These are phyloP conservation scores for Pyropia haitanensis DNA, from an alignment of 23 red algal species.

Conservation along the genomic window DNA sequence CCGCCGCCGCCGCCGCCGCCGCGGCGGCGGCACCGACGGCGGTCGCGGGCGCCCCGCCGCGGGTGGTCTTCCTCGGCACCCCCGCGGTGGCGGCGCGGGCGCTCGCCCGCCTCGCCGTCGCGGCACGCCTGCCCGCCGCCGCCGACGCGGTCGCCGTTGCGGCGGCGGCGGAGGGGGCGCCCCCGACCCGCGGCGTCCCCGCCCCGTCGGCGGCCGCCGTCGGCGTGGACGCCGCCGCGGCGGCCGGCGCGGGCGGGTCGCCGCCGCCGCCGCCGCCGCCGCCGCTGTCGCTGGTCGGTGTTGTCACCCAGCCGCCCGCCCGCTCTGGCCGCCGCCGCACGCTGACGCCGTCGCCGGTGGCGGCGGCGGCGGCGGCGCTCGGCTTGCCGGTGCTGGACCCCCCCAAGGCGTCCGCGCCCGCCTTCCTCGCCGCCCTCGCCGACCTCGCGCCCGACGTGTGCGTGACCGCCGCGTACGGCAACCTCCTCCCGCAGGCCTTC, in stretches of 20 bases:
- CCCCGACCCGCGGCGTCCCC: conserved; percentile 16
- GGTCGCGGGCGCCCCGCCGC: neutral
- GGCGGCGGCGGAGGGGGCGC: too few species aligned
- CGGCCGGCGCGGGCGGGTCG: too few species aligned
- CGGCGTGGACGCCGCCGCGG: conserved; percentile 7
- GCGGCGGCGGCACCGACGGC: too few species aligned
- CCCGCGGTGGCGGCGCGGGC: conserved; percentile 46
- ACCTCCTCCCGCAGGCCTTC: conserved; percentile 72
- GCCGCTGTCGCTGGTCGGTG: conserved; percentile 28
- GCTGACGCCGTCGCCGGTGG: conserved; percentile 59
- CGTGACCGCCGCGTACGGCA: conserved; percentile 90
- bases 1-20: too few species aligned
- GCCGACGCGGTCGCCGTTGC: too few species aligned
- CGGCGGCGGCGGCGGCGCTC: conserved; percentile 38
- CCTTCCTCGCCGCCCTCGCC: conserved; percentile 40
- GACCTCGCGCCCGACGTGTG: conserved; percentile 57
- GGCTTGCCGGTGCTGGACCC: conserved; percentile 60
- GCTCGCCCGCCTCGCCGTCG: conserved; percentile 14
- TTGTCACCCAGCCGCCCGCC: conserved; percentile 80
- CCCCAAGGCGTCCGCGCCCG: conserved; percentile 17
- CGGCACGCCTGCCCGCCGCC: too few species aligned
- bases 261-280: too few species aligned
- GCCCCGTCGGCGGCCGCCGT: conserved; percentile 37
- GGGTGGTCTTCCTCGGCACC: conserved; percentile 78
- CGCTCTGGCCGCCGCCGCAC: conserved; percentile 25